Percentiles rank a stretch among this genome's conserved stretches.
Conservation (phyloP, 495 filamentous ascomycete genomes). For the Penicillium manginii region DNA sequence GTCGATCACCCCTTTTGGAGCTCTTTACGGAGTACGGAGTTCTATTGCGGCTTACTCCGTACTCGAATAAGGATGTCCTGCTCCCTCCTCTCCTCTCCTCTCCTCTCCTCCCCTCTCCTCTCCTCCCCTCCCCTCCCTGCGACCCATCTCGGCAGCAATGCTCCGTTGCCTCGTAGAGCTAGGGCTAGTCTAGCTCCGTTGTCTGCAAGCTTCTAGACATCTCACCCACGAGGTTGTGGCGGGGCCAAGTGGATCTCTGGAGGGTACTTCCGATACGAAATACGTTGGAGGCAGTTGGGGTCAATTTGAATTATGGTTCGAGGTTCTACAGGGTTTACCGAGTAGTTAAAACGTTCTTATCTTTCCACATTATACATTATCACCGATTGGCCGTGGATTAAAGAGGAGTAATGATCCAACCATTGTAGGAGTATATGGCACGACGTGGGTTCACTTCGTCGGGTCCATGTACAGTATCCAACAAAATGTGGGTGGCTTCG, state of each 20-base stretch:
- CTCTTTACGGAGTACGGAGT: no score
- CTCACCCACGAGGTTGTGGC: neutral
- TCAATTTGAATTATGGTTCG: constrained; percentile 5
- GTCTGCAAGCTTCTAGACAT: neutral
- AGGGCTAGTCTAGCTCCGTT: neutral
- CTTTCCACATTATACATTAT: no score
- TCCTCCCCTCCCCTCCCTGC: neutral
- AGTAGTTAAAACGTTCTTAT: neutral
- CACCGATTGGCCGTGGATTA: no score
- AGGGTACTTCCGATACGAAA: neutral
- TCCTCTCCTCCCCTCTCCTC: neutral
- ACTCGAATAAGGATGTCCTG: neutral
- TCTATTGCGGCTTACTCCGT: neutral
- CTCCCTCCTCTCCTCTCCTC: neutral
- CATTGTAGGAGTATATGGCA: neutral
- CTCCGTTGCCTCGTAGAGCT: neutral
- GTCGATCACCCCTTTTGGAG: constrained; percentile 14
- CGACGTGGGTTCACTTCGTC: neutral
- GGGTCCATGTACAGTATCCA: neutral
- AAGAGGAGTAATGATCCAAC: no score
- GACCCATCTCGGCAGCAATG: neutral
- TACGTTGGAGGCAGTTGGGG: constrained; percentile 24
- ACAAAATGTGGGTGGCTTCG: neutral
- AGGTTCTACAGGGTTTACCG: constrained; percentile 15
- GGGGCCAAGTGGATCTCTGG: neutral